phyloP scores from a whole-genome alignment of 164 flowering plant genomes.

The Taxillus chinensis region DNA sequence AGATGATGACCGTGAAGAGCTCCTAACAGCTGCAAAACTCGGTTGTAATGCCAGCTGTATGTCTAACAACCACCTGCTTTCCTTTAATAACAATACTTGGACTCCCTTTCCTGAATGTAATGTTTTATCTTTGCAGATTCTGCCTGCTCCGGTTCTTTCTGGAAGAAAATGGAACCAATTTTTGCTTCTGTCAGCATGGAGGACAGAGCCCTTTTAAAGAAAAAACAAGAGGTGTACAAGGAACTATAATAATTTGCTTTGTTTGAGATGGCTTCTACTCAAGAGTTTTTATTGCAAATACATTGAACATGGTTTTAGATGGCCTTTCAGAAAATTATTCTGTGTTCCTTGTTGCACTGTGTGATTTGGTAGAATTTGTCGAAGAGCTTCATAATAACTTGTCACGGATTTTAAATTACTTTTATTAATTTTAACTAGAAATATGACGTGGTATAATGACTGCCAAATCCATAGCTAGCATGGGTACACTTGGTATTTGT shows the following conservation, averaged over 20 bases:
- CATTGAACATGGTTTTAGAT: neutral
- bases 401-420: slow-evolving; percentile 7
- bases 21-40: slow-evolving; percentile 24
- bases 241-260: neutral
- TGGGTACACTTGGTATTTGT: too few species aligned
- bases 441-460: too few species aligned
- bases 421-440: too few species aligned
- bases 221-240: slow-evolving; percentile 34
- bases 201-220: slow-evolving; percentile 39
- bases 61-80: slow-evolving; percentile 4
- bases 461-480: too few species aligned
- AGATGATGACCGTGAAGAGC: slow-evolving; percentile 37
- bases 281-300: neutral
- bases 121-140: slow-evolving; percentile 29
- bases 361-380: slow-evolving; percentile 17
- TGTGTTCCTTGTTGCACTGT: slow-evolving; percentile 1
- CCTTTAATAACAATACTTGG: neutral
- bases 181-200: slow-evolving; percentile 42
- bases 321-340: slow-evolving; percentile 1
- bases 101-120: neutral
- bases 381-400: slow-evolving; percentile 28
- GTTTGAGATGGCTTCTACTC: neutral
- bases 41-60: slow-evolving; percentile 26
- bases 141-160: slow-evolving; percentile 53
- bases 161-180: slow-evolving; percentile 62